Evolutionary conservation across 2,329 filamentous ascomycete genomes (phyloP), one percentile per base, ranked within the genome.

Genomic region (Onygena corvina): DNA sequence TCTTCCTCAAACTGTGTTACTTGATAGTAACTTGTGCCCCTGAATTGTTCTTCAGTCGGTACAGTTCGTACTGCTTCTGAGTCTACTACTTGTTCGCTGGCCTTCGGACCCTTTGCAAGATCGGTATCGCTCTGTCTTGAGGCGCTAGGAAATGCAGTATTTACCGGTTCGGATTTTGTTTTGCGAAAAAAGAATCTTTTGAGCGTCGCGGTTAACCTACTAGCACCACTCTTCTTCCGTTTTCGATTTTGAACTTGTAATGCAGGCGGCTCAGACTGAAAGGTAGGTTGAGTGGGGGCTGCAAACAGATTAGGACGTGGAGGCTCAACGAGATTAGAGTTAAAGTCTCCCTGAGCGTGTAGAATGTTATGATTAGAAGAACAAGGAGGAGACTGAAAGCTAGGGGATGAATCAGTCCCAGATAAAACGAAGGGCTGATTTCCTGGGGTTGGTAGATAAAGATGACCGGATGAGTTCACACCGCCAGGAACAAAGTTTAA

Each of bases 401-500:
- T 46, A 11, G 42, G 27, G 21, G 21, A 25, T 18, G 42, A 31
- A 23, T 33, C 42, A 9, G 42, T 25, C 30, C 20, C 30, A 16
- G 42, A 16, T 31, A 25, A 21, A 16, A 14, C 7, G 33, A 21
- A 4, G n/a, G 30, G 33, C 7, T 34, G 23, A 9, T 16, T 23
- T 36, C 16, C 30, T 21, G 51, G 48, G 36, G 30, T 18, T 42
- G 52, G 52, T 25, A 51, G 35, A 38, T 51, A 30, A 25, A 53
- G 40, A 23, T 31, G 36, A 7, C 52, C 42, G 3, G 29, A 47
- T 6, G 49, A 38, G 25, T 51, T 31, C 31, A 49, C 18, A n/a
- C 20, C 46, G 42, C 51, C 47, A 2, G 54, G 55, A 23, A 53
- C 38, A 30, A 53, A 57, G 31, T 54, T 53, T 14, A 57, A 48